Evolutionary conservation across 1,284 basidiomycete species (phyloP).

Genomic region (Phellopilus nigrolimitatus): DNA sequence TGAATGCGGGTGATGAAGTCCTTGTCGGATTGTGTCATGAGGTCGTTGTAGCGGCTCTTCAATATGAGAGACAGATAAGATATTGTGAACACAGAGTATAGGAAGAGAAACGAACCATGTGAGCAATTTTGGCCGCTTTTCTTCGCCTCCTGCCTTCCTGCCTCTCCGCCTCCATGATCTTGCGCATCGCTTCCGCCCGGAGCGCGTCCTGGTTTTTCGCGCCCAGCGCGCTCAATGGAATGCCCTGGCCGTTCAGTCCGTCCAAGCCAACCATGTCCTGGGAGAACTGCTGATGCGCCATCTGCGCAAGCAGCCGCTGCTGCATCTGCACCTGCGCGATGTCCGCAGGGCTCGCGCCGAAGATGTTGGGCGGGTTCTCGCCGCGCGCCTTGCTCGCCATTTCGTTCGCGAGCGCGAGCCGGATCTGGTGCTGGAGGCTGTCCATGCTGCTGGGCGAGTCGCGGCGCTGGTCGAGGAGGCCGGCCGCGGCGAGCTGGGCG

Average conservation of each 20-base stretch:
- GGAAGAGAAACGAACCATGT: conserved; percentile 55
- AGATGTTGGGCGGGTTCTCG: conserved; percentile 6
- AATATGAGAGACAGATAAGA: conserved; percentile 9
- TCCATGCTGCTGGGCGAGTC: conserved; percentile 18
- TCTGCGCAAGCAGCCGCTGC: conserved; percentile 65
- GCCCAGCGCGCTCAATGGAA: conserved; percentile 20
- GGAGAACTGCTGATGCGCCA: conserved; percentile 64
- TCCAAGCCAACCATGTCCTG: conserved; percentile 54
- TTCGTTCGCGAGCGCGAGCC: conserved; percentile 13
- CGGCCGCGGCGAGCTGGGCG: conserved; percentile 34
- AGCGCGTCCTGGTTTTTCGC: conserved; percentile 66
- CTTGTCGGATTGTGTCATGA: conserved; percentile 99
- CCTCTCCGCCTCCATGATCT: conserved; percentile 82
- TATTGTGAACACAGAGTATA: conserved; percentile 12
- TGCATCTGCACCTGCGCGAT: conserved; percentile 61
- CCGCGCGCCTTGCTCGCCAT: conserved; percentile 14
- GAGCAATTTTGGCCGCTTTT: conserved; percentile 79
- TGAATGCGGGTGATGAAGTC: conserved; percentile 99
- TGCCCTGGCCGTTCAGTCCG: conserved; percentile 19
- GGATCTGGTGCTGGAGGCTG: conserved; percentile 14
- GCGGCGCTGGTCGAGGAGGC: conserved; percentile 38
- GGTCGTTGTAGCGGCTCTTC: conserved; percentile 94
- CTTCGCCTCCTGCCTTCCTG: conserved; percentile 79
- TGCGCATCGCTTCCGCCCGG: conserved; percentile 72
- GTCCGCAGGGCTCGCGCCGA: conserved; percentile 16